A percentile compares a stretch with the other conserved stretches of the same genome.
Evolutionary conservation across 2,329 filamentous ascomycete genomes (phyloP).

Genomic region (Sporothrix brasiliensis): DNA sequence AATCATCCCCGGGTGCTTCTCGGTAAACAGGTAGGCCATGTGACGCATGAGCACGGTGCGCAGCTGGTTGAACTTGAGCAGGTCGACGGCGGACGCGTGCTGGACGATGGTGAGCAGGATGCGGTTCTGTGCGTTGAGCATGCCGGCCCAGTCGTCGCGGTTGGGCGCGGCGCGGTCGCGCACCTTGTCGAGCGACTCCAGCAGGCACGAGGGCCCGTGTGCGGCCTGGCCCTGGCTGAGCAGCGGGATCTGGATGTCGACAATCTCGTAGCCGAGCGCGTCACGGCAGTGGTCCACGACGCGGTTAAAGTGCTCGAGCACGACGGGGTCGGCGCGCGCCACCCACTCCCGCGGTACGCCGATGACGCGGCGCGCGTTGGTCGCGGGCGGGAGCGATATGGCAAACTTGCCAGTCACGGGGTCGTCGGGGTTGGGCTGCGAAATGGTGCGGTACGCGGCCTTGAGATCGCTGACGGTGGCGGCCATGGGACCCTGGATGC

Average conservation of each 20-base stretch:
- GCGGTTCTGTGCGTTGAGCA: constrained; percentile 68
- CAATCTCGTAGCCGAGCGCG: constrained; percentile 52
- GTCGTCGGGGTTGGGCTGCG: constrained; percentile 68
- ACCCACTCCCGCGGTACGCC: constrained; percentile 73
- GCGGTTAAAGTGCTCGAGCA: constrained; percentile 63
- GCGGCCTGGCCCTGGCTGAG: constrained; percentile 73
- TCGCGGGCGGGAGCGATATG: constrained; percentile 50
- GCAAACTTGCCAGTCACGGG: constrained; percentile 65
- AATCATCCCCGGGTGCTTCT: constrained; percentile 70
- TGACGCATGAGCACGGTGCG: constrained; percentile 79
- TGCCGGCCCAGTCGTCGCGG: constrained; percentile 53
- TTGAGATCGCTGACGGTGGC: constrained; percentile 76
- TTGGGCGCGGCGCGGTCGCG: constrained; percentile 48
- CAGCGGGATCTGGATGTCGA: constrained; percentile 67
- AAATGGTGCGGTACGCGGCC: constrained; percentile 79
- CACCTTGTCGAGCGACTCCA: constrained; percentile 63
- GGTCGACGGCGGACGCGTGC: constrained; percentile 68
- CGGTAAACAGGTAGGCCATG: constrained; percentile 72
- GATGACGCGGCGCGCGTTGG: constrained; percentile 53
- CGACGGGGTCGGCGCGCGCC: constrained; percentile 65
- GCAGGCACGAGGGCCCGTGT: constrained; percentile 75
- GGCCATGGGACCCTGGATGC: constrained; percentile 74
- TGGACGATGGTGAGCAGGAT: constrained; percentile 67
- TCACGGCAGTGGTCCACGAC: constrained; percentile 61
- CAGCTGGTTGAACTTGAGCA: constrained; percentile 72